These are phyloP conservation scores for Apostasia shenzhenica DNA, from an alignment of 106 monocot species.

Conservation along the genomic window DNA sequence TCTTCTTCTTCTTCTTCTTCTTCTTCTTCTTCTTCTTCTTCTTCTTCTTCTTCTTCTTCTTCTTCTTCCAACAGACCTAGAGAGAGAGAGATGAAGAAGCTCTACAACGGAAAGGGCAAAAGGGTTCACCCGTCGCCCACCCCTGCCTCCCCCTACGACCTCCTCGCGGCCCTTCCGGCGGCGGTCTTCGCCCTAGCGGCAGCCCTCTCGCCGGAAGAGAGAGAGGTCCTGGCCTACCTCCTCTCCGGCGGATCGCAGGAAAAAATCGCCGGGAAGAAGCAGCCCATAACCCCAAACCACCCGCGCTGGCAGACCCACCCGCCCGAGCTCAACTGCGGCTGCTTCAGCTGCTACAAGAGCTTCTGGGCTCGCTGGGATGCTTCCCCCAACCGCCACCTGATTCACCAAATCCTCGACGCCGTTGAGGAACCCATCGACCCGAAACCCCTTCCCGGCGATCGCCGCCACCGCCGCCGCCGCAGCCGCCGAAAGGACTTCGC, in stretches of 20 bases:
- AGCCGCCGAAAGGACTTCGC: neutral
- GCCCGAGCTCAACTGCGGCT: constrained; percentile 33
- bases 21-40: neutral
- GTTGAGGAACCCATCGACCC: constrained; percentile 17
- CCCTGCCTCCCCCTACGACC: neutral
- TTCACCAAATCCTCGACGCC: constrained; percentile 42
- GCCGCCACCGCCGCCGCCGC: constrained; percentile 7
- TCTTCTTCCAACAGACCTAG: neutral
- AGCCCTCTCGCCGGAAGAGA: constrained; percentile 32
- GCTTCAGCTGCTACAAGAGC: constrained; percentile 58
- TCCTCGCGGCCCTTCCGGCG: constrained; percentile 22
- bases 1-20: neutral
- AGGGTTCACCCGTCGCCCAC: constrained; percentile 29
- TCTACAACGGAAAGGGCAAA: constrained; percentile 14
- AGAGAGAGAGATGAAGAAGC: constrained; percentile 17
- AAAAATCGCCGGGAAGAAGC: neutral
- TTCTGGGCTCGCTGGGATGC: constrained; percentile 49
- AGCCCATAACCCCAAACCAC: neutral
- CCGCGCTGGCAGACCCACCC: constrained; percentile 11
- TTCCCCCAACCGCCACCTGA: constrained; percentile 41
- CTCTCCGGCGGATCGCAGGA: constrained; percentile 8
- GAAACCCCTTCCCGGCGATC: neutral
- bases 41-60: neutral
- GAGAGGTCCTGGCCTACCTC: constrained; percentile 41
- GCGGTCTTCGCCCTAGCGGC: constrained; percentile 32